phyloP scores from a whole-genome alignment of 169 alveolate species.

The Theileria parva region DNA sequence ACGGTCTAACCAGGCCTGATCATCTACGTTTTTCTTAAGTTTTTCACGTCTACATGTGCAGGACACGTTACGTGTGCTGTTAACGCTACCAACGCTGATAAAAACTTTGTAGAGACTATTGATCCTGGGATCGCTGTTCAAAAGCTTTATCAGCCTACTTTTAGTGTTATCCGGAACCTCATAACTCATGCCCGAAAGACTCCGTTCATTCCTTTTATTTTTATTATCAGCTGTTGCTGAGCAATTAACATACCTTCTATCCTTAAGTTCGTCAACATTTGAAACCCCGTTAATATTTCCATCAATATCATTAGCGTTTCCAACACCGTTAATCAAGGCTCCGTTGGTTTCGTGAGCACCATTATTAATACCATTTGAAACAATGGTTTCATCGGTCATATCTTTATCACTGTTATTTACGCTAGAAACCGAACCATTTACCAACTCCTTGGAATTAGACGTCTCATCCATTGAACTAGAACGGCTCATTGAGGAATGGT shows the following conservation, averaged over 20 bases:
- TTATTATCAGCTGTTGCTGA: not conserved
- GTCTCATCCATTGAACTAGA: not conserved
- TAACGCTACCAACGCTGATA: slow-evolving; percentile 44
- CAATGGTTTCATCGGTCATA: not conserved
- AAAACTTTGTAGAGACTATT: slow-evolving; percentile 22
- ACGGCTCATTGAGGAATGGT: not conserved
- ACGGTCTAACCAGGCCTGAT: slow-evolving; percentile 69
- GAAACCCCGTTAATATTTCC: not conserved
- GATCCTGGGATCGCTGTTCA: not conserved
- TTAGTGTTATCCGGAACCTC: not conserved
- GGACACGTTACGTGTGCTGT: slow-evolving; percentile 54
- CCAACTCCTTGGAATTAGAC: not conserved
- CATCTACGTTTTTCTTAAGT: slow-evolving; percentile 55
- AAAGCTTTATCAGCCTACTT: not conserved
- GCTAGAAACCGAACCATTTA: not conserved
- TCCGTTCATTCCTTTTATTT: not conserved
- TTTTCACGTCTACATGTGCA: slow-evolving; percentile 63
- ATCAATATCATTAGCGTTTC: not conserved
- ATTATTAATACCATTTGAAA: not conserved
- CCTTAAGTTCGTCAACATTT: not conserved
- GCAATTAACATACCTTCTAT: not conserved
- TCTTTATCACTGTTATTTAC: not conserved
- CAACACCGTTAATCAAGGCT: not conserved
- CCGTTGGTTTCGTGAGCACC: not conserved
- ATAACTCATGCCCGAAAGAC: not conserved